Evolutionary conservation across 441 rosid genomes (phyloP).

Genomic region (Geranium incanum): DNA sequence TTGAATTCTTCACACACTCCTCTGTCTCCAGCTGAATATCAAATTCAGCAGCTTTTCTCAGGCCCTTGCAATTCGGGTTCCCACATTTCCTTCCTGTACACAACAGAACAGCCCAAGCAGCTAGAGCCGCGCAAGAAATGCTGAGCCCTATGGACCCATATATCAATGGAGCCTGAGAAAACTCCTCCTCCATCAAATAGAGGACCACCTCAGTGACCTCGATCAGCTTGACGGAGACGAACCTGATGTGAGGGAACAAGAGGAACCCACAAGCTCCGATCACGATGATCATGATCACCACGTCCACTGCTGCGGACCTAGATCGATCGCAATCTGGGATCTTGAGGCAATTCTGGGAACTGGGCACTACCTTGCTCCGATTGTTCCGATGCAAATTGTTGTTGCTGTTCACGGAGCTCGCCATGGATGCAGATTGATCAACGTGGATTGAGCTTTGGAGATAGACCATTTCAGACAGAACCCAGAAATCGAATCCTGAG

Average conservation of each 20-base stretch:
- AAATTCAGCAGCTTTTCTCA: slow-evolving; percentile 70
- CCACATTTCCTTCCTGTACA: slow-evolving; percentile 65
- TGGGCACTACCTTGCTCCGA: slow-evolving; percentile 22
- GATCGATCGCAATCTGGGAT: slow-evolving; percentile 53
- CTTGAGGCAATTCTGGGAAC: slow-evolving; percentile 29
- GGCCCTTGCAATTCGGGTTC: slow-evolving; percentile 70
- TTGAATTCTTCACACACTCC: slow-evolving; percentile 65
- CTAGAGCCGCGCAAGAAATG: slow-evolving; percentile 49
- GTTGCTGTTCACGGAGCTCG: slow-evolving; percentile 36
- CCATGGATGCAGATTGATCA: slow-evolving; percentile 58
- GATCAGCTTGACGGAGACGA: slow-evolving; percentile 30
- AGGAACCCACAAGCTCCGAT: slow-evolving; percentile 61
- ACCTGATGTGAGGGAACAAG: slow-evolving; percentile 54
- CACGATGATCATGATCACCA: slow-evolving; percentile 61
- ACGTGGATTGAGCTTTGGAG: slow-evolving; percentile 61
- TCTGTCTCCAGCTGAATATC: slow-evolving; percentile 91
- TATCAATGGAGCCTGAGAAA: slow-evolving; percentile 48
- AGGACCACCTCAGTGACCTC: slow-evolving; percentile 38
- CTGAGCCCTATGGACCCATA: slow-evolving; percentile 68
- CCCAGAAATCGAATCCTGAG: slow-evolving; percentile 21
- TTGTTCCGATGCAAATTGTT: slow-evolving; percentile 18
- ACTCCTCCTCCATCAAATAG: slow-evolving; percentile 52
- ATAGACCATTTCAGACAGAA: slow-evolving; percentile 68
- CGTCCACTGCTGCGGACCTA: slow-evolving; percentile 65
- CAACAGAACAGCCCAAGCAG: slow-evolving; percentile 52